Percentiles rank a stretch among this genome's conserved stretches.
Conservation (phyloP, 345 rosid species). For the Populus euphratica region DNA sequence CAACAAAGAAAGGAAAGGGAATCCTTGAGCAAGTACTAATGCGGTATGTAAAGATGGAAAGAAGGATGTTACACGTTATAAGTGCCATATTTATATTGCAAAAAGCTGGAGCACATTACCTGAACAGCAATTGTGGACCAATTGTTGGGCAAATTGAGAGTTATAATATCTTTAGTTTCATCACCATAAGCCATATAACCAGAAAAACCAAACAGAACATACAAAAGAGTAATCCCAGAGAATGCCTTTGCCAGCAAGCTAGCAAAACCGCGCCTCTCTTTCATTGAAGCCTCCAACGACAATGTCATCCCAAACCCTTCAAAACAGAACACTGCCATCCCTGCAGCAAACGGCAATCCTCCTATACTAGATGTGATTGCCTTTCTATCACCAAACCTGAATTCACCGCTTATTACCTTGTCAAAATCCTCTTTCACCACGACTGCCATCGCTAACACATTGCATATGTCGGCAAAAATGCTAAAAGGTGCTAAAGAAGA, state of each 20-base stretch:
- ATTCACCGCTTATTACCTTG: conserved; percentile 51
- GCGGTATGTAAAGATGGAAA: background rate
- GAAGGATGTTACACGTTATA: background rate
- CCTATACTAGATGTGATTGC: conserved; percentile 58
- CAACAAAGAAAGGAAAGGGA: background rate
- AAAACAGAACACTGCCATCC: conserved; percentile 90
- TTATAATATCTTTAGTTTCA: conserved; percentile 69
- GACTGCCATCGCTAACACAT: conserved; percentile 61
- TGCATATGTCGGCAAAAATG: conserved; percentile 77
- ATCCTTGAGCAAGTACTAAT: background rate
- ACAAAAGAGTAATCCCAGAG: conserved; percentile 58
- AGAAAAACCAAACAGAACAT: conserved; percentile 63
- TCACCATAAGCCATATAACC: conserved; percentile 95
- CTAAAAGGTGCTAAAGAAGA: conserved; percentile 80
- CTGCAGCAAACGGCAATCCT: conserved; percentile 81
- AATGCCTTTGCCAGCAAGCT: conserved; percentile 59
- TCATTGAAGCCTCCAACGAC: conserved; percentile 81
- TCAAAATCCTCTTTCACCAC: conserved; percentile 70
- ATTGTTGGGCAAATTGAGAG: conserved; percentile 68
- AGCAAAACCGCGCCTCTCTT: conserved; percentile 53
- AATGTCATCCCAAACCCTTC: conserved; percentile 95
- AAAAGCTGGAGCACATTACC: conserved; percentile 37
- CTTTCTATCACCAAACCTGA: conserved; percentile 63
- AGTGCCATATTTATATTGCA: background rate
- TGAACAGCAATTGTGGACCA: conserved; percentile 74